phyloP scores from a whole-genome alignment of 2,329 filamentous ascomycete species.

The Alternaria postmessia region DNA sequence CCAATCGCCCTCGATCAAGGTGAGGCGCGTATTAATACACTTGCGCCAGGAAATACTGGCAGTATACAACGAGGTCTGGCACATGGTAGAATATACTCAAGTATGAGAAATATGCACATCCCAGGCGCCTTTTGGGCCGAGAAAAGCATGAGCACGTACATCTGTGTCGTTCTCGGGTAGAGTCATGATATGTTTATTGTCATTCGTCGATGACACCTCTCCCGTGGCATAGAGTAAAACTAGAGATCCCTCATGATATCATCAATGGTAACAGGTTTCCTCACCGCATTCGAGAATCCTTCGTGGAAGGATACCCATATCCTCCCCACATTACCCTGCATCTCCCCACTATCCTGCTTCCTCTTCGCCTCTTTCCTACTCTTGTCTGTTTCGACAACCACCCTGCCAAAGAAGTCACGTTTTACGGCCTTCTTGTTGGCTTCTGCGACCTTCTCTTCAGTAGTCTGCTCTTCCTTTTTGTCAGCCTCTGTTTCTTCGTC shows the following conservation, averaged over 20 bases:
- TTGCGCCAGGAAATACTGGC: background rate
- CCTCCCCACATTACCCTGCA: slow-evolving; percentile 60
- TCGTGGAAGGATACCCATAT: slow-evolving; percentile 92
- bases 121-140: too few species aligned
- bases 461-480: slow-evolving; percentile 28
- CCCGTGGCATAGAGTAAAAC: background rate
- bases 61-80: background rate
- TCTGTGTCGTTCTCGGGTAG: background rate
- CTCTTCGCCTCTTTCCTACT: slow-evolving; percentile 53
- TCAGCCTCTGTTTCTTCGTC: slow-evolving; percentile 24
- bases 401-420: slow-evolving; percentile 85
- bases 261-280: slow-evolving; percentile 82
- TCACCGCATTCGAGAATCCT: slow-evolving; percentile 89
- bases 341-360: slow-evolving; percentile 47
- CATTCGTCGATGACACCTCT: background rate
- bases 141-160: background rate
- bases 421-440: slow-evolving; percentile 60
- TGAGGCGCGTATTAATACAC: background rate
- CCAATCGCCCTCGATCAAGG: background rate
- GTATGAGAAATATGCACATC: background rate
- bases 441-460: slow-evolving; percentile 33
- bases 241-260: slow-evolving; percentile 77
- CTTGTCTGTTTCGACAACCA: slow-evolving; percentile 63
- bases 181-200: background rate
- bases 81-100: too few species aligned